These are phyloP conservation scores for Rickenella mellea DNA, from an alignment of 768 basidiomycete species.

Conservation along the genomic window DNA sequence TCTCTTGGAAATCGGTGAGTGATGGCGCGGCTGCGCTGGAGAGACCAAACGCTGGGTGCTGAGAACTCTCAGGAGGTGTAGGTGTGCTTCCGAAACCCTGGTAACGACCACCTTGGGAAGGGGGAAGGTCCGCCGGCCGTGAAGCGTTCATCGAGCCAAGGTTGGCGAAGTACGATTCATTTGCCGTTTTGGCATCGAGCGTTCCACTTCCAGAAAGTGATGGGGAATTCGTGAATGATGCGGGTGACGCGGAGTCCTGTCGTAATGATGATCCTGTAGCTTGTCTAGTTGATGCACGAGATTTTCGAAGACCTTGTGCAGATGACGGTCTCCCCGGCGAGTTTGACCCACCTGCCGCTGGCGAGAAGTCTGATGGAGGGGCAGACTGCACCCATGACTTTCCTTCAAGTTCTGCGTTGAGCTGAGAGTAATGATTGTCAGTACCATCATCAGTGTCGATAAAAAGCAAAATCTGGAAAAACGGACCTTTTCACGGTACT, in stretches of 20 bases:
- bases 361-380: conserved; percentile 42
- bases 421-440: conserved; percentile 29
- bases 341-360: conserved; percentile 23
- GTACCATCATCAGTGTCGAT: neutral
- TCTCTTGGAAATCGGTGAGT: conserved; percentile 73
- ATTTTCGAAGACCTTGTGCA: conserved; percentile 80
- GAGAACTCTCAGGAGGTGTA: conserved; percentile 37
- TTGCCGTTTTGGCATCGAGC: conserved; percentile 61
- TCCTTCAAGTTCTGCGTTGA: conserved; percentile 68
- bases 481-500: conserved; percentile 87
- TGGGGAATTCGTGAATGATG: conserved; percentile 36
- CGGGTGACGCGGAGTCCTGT: conserved; percentile 47
- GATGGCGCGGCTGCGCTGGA: conserved; percentile 78
- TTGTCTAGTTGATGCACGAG: conserved; percentile 60
- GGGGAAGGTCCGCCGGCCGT: conserved; percentile 73
- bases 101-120: conserved; percentile 90
- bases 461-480: neutral
- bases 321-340: conserved; percentile 57
- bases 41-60: conserved; percentile 60
- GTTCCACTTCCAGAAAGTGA: conserved; percentile 17
- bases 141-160: conserved; percentile 77
- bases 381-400: conserved; percentile 71
- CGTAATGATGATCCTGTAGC: conserved; percentile 36
- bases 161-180: conserved; percentile 79
- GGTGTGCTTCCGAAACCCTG: conserved; percentile 87